Evolutionary conservation across 2,329 filamentous ascomycete species (phyloP), one percentile per base, ranked within the genome.

Genomic region (Fusarium devonianum): DNA sequence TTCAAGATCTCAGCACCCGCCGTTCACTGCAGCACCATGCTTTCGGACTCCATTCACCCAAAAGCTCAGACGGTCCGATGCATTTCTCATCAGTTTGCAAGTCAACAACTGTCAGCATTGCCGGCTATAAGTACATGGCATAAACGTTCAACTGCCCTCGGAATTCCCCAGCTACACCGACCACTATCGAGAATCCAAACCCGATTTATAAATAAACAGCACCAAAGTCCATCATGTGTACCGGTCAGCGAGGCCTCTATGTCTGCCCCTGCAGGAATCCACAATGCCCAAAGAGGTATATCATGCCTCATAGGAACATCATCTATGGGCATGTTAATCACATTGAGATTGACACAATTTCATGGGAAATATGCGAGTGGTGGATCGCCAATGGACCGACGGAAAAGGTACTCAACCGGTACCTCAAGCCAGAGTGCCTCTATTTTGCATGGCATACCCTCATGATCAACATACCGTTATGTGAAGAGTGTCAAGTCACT

Each of bases 361-460:
- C 49, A 4, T 66, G 63, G 63, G 53, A 65, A 3, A 64, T 65
- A 5, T 66, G 63, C 46, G 49, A 58, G 11, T 65, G 62, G 62
- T 66, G 63, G 63, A 52, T 66, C 30, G 35, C 46, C 14, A 56
- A 66, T 19, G 63, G 63, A 5, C 63, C 63, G 2, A 49, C 62
- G 21, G 60, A 66, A n/a, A 60, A 64, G 13, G 63, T 66, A 4
- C 47, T 66, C 22, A 66, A 65, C 37, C 56, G 63, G 13, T 65
- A 58, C 13, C 36, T 66, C 23, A 63, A 63, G 22, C 63, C 63
- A 21, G 59, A 45, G n/a, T 66, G 63, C 17, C 33, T 45, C 26
- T 35, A 56, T 7, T 64, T 66, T 36, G 37, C 19, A 13, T 66
- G 63, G 63, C 43, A 56, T 16, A 62, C 53, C 11, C 45, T 64